phyloP scores from a whole-genome alignment of 352 stramenopile species.

The Globisporangium radiosum region DNA sequence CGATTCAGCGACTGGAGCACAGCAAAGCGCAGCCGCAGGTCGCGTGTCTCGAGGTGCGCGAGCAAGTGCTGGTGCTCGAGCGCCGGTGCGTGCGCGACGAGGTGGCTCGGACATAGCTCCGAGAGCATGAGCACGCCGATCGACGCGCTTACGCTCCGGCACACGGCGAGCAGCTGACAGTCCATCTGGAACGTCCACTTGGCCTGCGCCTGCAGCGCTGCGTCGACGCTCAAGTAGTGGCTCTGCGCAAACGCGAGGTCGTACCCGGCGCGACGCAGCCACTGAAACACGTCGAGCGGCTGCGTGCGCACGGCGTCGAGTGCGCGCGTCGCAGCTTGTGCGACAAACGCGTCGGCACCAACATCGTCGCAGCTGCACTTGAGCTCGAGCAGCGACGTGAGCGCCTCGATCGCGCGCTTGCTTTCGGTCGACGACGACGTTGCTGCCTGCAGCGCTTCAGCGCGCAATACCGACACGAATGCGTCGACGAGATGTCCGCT shows the following conservation, averaged over 20 bases:
- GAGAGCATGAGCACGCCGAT: slow-evolving; percentile 53
- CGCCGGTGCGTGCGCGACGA: slow-evolving; percentile 21
- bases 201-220: slow-evolving; percentile 33
- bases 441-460: slow-evolving; percentile 17
- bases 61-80: slow-evolving; percentile 35
- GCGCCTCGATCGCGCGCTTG: slow-evolving; percentile 24
- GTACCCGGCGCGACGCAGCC: slow-evolving; percentile 40
- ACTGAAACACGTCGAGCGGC: slow-evolving; percentile 35
- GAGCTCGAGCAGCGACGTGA: slow-evolving; percentile 20
- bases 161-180: slow-evolving; percentile 51
- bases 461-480: slow-evolving; percentile 14
- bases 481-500: slow-evolving; percentile 3
- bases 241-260: slow-evolving; percentile 50
- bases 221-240: slow-evolving; percentile 37
- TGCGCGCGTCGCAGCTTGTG: neutral
- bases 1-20: slow-evolving; percentile 60
- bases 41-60: slow-evolving; percentile 35
- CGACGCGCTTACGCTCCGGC: slow-evolving; percentile 29
- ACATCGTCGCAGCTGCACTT: slow-evolving; percentile 9
- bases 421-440: slow-evolving; percentile 19
- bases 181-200: slow-evolving; percentile 78
- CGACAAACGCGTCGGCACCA: slow-evolving; percentile 3
- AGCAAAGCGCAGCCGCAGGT: slow-evolving; percentile 51
- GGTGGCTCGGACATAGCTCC: slow-evolving; percentile 60
- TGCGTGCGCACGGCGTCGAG: slow-evolving; percentile 15